phyloP scores from a whole-genome alignment of 495 filamentous ascomycete genomes.

The Neurospora sp. region DNA sequence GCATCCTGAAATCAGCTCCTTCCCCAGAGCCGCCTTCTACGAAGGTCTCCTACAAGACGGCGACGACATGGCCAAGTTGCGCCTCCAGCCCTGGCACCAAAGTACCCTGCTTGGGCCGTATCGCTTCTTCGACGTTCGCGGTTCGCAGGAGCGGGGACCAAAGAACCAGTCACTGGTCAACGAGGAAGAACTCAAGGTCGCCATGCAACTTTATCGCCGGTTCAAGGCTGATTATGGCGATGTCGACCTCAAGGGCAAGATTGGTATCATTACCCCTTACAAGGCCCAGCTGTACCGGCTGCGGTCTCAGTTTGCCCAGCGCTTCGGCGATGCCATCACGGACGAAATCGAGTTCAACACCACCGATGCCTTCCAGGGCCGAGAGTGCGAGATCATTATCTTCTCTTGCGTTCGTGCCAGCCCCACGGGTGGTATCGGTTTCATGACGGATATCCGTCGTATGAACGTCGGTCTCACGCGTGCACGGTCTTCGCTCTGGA shows the following conservation, averaged over 20 bases:
- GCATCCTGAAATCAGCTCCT: conserved; percentile 89
- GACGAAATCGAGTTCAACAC: conserved; percentile 91
- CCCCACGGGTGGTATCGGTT: conserved; percentile 82
- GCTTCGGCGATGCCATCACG: conserved; percentile 65
- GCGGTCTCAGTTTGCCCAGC: conserved; percentile 54
- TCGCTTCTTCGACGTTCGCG: conserved; percentile 94
- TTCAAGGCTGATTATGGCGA: conserved; percentile 59
- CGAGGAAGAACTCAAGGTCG: conserved; percentile 70
- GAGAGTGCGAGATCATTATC: conserved; percentile 95
- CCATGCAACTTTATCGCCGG: conserved; percentile 72
- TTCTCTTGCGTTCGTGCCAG: conserved; percentile 96
- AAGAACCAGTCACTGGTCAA: conserved; percentile 87
- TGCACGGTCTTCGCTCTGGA: conserved; percentile 91
- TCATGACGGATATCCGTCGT: conserved; percentile 93
- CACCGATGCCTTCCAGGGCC: conserved; percentile 93
- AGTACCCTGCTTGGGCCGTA: conserved; percentile 77
- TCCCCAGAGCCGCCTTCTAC: conserved; percentile 88
- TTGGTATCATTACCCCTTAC: conserved; percentile 96
- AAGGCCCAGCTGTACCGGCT: conserved; percentile 84
- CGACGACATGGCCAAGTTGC: conserved; percentile 62
- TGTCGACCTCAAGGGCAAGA: conserved; percentile 66
- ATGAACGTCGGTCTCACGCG: conserved; percentile 98
- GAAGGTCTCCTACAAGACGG: conserved; percentile 80
- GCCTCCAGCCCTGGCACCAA: conserved; percentile 73
- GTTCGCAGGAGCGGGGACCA: conserved; percentile 65